phyloP scores from a whole-genome alignment of 768 basidiomycete species.

The Lactifluus hygrophoroides region DNA sequence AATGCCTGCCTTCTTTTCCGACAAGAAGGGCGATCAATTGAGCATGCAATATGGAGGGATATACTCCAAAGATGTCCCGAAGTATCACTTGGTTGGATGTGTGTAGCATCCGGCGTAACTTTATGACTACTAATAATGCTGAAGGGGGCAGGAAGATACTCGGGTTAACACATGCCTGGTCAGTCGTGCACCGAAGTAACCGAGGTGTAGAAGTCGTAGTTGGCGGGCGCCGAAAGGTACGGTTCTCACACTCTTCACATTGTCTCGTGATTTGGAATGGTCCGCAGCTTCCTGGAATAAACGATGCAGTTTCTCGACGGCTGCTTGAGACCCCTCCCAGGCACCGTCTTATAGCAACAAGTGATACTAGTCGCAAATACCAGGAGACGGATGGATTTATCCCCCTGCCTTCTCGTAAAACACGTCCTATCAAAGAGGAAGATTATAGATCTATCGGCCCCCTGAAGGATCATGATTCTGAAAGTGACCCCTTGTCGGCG shows the following conservation, averaged over 20 bases:
- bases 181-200: conserved; percentile 5
- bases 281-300: conserved; percentile 35
- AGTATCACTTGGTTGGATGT: conserved; percentile 18
- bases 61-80: conserved; percentile 16
- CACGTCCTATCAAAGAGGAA: conserved; percentile 28
- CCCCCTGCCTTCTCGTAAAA: conserved; percentile 41
- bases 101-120: neutral
- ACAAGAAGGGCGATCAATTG: conserved; percentile 27
- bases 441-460: conserved; percentile 44
- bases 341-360: conserved; percentile 36
- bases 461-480: conserved; percentile 27
- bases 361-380: conserved; percentile 36
- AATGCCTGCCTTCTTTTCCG: conserved; percentile 46
- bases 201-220: conserved; percentile 12
- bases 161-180: conserved; percentile 12
- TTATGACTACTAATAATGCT: conserved; percentile 11
- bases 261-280: neutral
- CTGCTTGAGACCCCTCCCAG: conserved; percentile 46
- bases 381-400: conserved; percentile 63
- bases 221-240: conserved; percentile 16
- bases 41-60: conserved; percentile 18
- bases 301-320: conserved; percentile 47
- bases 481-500: conserved; percentile 27
- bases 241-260: conserved; percentile 25
- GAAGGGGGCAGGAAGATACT: conserved; percentile 20